Conservation (phyloP, 148 eudicot genomes). For the Selenicereus undatus region DNA sequence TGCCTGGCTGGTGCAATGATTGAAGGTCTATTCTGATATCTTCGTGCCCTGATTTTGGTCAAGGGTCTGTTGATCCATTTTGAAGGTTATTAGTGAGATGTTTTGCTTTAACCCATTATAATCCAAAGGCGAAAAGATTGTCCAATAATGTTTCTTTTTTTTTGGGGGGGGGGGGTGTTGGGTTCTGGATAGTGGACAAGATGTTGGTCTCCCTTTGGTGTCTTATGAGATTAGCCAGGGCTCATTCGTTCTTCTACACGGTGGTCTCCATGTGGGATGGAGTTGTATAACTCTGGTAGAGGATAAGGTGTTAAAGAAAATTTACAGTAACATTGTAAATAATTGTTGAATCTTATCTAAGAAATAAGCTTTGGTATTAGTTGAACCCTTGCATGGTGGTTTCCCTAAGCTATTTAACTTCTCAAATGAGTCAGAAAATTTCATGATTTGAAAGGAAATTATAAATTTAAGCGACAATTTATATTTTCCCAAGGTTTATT, state of each 20-base stretch:
- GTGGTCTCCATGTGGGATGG: background rate
- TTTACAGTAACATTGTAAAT: background rate
- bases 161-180: too few relatives aligned
- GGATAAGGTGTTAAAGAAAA: background rate
- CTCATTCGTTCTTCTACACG: background rate
- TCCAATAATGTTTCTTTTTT: background rate
- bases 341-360: background rate
- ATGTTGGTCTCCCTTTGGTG: background rate
- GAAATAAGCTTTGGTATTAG: background rate
- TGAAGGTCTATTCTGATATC: background rate
- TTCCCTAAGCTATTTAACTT: background rate
- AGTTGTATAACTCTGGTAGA: background rate
- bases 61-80: background rate
- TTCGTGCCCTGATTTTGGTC: background rate
- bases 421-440: background rate
- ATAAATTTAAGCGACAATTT: too few relatives aligned
- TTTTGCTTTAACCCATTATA: too few relatives aligned
- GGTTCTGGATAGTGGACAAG: background rate
- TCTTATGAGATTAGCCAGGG: background rate
- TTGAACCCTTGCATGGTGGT: background rate
- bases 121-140: background rate
- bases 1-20: background rate
- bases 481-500: background rate
- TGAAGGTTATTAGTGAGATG: background rate
- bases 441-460: background rate